These are phyloP conservation scores for Mollisiaceae sp. DNA, from an alignment of 2,329 filamentous ascomycete genomes.

Conservation along the genomic window DNA sequence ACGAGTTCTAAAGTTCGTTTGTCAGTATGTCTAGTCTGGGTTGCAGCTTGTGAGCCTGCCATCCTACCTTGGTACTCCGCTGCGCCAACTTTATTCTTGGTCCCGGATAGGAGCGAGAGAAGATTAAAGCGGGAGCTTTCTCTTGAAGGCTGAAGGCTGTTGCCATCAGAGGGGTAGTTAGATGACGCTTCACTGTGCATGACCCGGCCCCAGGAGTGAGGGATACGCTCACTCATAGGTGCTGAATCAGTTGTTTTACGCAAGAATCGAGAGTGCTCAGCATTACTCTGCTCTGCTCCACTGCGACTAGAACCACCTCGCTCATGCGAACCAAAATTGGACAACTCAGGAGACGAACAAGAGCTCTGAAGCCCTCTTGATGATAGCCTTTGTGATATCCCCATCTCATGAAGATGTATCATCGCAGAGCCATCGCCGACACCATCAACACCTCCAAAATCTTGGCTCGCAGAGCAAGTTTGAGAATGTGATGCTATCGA, in stretches of 20 bases:
- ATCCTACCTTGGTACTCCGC: slow-evolving; percentile 10
- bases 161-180: slow-evolving; percentile 31
- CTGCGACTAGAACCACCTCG: slow-evolving; percentile 30
- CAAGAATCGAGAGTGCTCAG: slow-evolving; percentile 28
- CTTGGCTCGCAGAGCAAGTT: slow-evolving; percentile 22
- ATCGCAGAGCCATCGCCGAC: slow-evolving; percentile 21
- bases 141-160: slow-evolving; percentile 34
- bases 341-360: slow-evolving; percentile 34
- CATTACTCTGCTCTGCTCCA: neutral
- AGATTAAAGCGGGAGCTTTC: slow-evolving; percentile 35
- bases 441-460: slow-evolving; percentile 41
- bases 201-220: slow-evolving; percentile 32
- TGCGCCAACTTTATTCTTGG: slow-evolving; percentile 18
- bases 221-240: slow-evolving; percentile 32
- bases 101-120: slow-evolving; percentile 21
- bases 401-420: slow-evolving; percentile 40
- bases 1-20: neutral
- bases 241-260: slow-evolving; percentile 32
- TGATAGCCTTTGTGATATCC: slow-evolving; percentile 37
- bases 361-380: slow-evolving; percentile 33
- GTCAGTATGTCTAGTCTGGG: neutral
- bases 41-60: neutral
- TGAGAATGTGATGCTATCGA: slow-evolving; percentile 16
- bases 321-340: slow-evolving; percentile 33
- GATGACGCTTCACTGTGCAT: slow-evolving; percentile 33